These are phyloP conservation scores for Rhizopogon vinicolor DNA, from an alignment of 768 basidiomycete species.

Conservation along the genomic window DNA sequence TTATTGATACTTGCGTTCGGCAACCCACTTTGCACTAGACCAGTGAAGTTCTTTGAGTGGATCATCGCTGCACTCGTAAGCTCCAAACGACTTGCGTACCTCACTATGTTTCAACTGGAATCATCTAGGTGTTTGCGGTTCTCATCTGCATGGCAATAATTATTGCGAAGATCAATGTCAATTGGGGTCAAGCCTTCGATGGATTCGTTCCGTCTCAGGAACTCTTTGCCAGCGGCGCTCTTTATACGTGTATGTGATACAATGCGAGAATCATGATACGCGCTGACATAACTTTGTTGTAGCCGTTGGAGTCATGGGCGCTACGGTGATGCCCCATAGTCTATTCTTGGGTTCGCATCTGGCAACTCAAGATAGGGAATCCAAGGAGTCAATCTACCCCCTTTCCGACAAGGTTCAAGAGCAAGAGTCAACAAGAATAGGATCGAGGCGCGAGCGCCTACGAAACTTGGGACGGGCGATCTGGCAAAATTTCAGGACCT, in stretches of 20 bases:
- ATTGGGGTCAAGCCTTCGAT: slow-evolving; percentile 70
- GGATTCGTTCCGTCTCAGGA: slow-evolving; percentile 74
- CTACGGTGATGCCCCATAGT: slow-evolving; percentile 92
- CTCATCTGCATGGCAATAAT: slow-evolving; percentile 77
- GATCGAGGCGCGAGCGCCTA: background rate
- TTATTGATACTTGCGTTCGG: slow-evolving; percentile 65
- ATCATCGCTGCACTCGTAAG: slow-evolving; percentile 60
- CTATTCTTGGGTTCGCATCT: slow-evolving; percentile 87
- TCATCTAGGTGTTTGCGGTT: slow-evolving; percentile 57
- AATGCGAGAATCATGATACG: slow-evolving; percentile 5
- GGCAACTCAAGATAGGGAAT: slow-evolving; percentile 75
- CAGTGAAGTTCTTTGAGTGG: slow-evolving; percentile 65
- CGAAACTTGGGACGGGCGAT: background rate
- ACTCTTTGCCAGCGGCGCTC: slow-evolving; percentile 47
- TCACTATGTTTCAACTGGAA: slow-evolving; percentile 1
- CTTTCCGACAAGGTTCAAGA: background rate
- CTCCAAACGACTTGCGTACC: background rate
- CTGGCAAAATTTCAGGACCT: slow-evolving; percentile 13
- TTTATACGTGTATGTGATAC: slow-evolving; percentile 58
- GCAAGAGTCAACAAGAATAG: background rate
- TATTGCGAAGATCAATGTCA: slow-evolving; percentile 61
- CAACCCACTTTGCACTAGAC: slow-evolving; percentile 63
- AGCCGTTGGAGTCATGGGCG: slow-evolving; percentile 74
- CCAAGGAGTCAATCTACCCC: slow-evolving; percentile 20
- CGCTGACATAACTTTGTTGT: slow-evolving; percentile 9